Percentiles rank a stretch among this genome's conserved stretches.
Evolutionary conservation across 1,284 basidiomycete species (phyloP).

Genomic region (Agaricales sp.): DNA sequence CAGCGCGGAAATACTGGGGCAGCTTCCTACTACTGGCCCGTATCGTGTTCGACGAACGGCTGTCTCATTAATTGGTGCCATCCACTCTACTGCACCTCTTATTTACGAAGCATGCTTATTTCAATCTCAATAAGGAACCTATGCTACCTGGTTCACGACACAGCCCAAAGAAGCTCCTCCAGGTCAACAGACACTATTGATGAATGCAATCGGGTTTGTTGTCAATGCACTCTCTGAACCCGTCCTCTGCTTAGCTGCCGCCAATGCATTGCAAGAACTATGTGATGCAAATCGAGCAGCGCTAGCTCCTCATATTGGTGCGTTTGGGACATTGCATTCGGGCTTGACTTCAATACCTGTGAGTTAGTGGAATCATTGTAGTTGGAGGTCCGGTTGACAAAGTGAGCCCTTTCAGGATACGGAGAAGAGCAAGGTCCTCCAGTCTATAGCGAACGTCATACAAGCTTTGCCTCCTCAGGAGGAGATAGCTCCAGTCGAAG

Average conservation of each 20-base stretch:
- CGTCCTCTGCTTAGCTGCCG: constrained; percentile 60
- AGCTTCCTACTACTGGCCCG: constrained; percentile 53
- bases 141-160: constrained; percentile 77
- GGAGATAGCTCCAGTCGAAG: constrained; percentile 72
- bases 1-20: constrained; percentile 54
- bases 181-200: constrained; percentile 32
- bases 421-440: constrained; percentile 82
- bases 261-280: constrained; percentile 71
- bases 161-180: constrained; percentile 29
- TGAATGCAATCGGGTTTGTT: constrained; percentile 61
- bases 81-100: constrained; percentile 1
- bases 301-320: constrained; percentile 71
- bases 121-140: constrained; percentile 47
- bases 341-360: constrained; percentile 67
- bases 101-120: constrained; percentile 2
- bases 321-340: constrained; percentile 77
- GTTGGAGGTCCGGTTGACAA: no score
- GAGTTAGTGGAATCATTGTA: constrained; percentile 17
- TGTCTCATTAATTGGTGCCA: constrained; percentile 62
- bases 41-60: constrained; percentile 64
- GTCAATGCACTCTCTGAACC: constrained; percentile 60
- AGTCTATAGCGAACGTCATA: constrained; percentile 84
- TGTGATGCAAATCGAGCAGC: constrained; percentile 80
- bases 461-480: constrained; percentile 74
- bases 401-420: constrained; percentile 42